phyloP scores from a whole-genome alignment of 768 basidiomycete species.

The Termitomyces sp. region DNA sequence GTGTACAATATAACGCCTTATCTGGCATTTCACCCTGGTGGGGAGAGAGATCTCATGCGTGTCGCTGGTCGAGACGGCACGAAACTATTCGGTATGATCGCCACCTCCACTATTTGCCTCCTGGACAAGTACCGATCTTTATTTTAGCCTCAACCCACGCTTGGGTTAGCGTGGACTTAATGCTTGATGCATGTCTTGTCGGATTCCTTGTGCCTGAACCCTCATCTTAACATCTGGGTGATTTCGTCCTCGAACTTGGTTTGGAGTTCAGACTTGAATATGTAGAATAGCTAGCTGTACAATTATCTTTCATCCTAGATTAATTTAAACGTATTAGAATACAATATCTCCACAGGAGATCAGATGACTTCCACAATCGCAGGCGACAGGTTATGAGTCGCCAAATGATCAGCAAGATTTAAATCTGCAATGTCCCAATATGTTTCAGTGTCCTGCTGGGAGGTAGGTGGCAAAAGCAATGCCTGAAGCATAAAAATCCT shows the following conservation, averaged over 20 bases:
- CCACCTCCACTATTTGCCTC: background rate
- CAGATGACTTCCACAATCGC: constrained; percentile 4
- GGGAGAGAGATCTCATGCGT: constrained; percentile 90
- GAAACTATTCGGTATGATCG: constrained; percentile 78
- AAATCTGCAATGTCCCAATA: constrained; percentile 4
- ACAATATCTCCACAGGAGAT: background rate
- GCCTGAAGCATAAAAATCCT: constrained; percentile 41
- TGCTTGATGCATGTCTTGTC: constrained; percentile 90
- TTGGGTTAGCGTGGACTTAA: constrained; percentile 96
- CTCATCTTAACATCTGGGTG: constrained; percentile 10
- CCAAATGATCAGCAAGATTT: background rate
- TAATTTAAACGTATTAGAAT: background rate
- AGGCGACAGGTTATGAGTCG: background rate
- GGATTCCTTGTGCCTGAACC: constrained; percentile 83
- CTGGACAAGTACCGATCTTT: background rate
- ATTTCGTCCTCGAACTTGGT: background rate
- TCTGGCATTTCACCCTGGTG: constrained; percentile 89
- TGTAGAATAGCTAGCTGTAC: background rate
- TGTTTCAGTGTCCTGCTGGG: background rate
- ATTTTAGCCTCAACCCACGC: constrained; percentile 79
- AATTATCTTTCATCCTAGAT: background rate
- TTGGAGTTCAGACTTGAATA: background rate
- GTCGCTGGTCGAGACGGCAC: constrained; percentile 95
- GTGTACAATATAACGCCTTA: constrained; percentile 97
- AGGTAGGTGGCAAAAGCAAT: constrained; percentile 7